Conservation (phyloP, 805 yeast species). For the Hanseniaspora thailandica region DNA sequence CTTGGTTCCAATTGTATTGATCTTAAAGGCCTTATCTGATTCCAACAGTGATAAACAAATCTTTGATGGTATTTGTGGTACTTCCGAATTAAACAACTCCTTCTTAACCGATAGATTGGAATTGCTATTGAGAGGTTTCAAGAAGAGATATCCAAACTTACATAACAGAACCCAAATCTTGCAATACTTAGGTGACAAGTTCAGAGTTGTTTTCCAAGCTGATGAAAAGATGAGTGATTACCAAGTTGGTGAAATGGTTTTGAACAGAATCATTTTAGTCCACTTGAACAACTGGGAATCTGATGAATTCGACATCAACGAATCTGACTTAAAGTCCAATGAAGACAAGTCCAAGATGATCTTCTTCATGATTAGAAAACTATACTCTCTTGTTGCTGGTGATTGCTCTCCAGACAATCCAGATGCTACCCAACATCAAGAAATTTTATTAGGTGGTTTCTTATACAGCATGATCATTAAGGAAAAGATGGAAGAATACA, state of each 20-base stretch:
- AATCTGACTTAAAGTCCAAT: constrained; percentile 24
- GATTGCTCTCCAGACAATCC: constrained; percentile 96
- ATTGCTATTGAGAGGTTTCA: constrained; percentile 76
- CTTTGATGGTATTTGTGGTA: constrained; percentile 89
- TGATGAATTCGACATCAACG: constrained; percentile 9
- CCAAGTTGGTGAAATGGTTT: constrained; percentile 79
- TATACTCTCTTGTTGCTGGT: constrained; percentile 89
- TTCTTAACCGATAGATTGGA: constrained; percentile 97
- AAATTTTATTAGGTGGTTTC: constrained; percentile 88
- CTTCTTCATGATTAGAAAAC: constrained; percentile 87
- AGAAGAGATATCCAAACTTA: constrained; percentile 52
- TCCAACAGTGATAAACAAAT: constrained; percentile 81
- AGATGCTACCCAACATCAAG: constrained; percentile 98
- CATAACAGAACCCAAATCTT: constrained; percentile 78
- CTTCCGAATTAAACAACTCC: constrained; percentile 65
- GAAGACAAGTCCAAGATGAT: constrained; percentile 77
- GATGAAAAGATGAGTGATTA: constrained; percentile 78
- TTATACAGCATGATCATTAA: constrained; percentile 91
- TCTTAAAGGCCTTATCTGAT: constrained; percentile 78
- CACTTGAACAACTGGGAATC: constrained; percentile 46
- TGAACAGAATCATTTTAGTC: constrained; percentile 75
- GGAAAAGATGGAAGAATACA: constrained; percentile 90
- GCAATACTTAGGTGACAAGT: constrained; percentile 89
- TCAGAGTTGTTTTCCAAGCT: constrained; percentile 84
- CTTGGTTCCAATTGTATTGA: constrained; percentile 84